Percentiles rank a stretch among this genome's conserved stretches.
phyloP scores from a whole-genome alignment of 208 protist genomes.

The Kentomonas sorsogonicus region DNA sequence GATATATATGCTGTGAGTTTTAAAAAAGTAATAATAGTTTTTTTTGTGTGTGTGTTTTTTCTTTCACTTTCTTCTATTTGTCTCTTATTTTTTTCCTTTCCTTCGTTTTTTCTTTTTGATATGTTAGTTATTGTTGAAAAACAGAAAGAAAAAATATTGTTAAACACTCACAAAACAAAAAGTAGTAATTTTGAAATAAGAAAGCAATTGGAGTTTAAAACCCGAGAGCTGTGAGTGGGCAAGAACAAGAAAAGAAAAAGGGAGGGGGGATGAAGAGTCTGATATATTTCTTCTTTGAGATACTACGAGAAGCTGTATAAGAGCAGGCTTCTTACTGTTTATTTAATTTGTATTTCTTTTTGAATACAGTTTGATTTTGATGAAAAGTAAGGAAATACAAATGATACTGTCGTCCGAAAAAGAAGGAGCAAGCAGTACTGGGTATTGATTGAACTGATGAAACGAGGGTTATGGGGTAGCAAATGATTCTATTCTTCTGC shows the following conservation, averaged over 20 bases:
- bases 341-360: slow-evolving; percentile 5
- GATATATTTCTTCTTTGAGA: neutral
- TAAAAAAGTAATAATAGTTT: neutral
- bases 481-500: no score
- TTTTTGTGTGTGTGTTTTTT: no score
- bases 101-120: no score
- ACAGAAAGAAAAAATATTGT: neutral
- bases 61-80: no score
- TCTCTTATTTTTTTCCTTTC: no score
- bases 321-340: neutral
- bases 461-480: no score
- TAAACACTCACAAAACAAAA: neutral
- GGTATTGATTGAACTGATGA: no score
- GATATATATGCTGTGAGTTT: neutral
- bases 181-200: neutral
- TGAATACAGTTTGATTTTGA: neutral
- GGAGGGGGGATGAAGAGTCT: neutral
- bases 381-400: slow-evolving; percentile 2
- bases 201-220: neutral
- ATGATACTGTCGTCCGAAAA: slow-evolving; percentile 2
- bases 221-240: no score
- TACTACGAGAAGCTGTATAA: neutral
- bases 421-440: neutral
- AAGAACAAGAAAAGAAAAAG: neutral
- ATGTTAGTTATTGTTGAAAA: neutral